phyloP scores from a whole-genome alignment of 2,329 filamentous ascomycete species.

The Ceratocystis cubensis region DNA sequence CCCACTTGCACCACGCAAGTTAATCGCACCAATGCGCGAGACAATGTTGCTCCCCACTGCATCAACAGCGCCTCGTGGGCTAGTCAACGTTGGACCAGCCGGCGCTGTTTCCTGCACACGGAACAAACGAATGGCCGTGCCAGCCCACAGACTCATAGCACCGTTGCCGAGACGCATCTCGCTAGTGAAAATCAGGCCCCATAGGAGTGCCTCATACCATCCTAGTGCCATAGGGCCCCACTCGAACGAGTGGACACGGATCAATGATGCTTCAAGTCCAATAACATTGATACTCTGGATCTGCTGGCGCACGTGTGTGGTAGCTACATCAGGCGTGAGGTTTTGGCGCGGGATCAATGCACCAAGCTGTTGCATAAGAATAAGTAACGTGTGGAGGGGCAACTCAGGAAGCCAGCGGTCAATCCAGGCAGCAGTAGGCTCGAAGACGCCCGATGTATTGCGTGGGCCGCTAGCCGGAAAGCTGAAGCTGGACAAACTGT shows the following conservation, averaged over 20 bases:
- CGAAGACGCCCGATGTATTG: constrained; percentile 44
- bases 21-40: constrained; percentile 70
- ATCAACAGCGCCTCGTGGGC: constrained; percentile 81
- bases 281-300: constrained; percentile 52
- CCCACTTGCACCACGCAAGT: constrained; percentile 41
- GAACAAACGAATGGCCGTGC: constrained; percentile 78
- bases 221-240: constrained; percentile 84
- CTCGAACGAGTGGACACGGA: constrained; percentile 79
- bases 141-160: constrained; percentile 68
- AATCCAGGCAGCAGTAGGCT: constrained; percentile 73
- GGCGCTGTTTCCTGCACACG: constrained; percentile 74
- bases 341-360: constrained; percentile 43
- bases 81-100: constrained; percentile 66
- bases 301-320: constrained; percentile 37
- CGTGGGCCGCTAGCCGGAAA: constrained; percentile 24
- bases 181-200: constrained; percentile 81
- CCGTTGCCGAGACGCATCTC: constrained; percentile 86
- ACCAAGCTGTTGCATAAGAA: constrained; percentile 55
- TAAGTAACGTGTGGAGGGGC: constrained; percentile 74
- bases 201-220: constrained; percentile 91
- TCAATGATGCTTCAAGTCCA: constrained; percentile 60
- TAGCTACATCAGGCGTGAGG: constrained; percentile 33
- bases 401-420: constrained; percentile 88
- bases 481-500: constrained; percentile 66
- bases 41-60: constrained; percentile 86